Conservation (phyloP, 129 eudicot genomes). For the Artemisia argyi region DNA sequence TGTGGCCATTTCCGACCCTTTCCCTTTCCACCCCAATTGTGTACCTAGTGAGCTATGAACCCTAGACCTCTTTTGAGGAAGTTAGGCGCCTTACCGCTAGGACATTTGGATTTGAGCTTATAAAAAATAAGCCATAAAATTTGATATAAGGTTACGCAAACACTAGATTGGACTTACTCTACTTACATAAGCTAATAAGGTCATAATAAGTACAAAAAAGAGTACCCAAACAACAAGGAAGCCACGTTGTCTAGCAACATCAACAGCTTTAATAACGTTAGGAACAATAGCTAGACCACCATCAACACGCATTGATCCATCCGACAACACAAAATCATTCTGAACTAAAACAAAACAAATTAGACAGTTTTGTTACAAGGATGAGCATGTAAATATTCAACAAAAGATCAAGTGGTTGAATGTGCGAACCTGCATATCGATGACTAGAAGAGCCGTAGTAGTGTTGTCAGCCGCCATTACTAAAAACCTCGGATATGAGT, state of each 20-base stretch:
- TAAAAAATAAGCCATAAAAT: too few relatives aligned
- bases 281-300: conserved; percentile 76
- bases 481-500: not conserved
- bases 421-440: conserved; percentile 78
- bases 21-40: too few relatives aligned
- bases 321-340: conserved; percentile 76
- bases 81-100: too few relatives aligned
- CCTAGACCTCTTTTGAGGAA: too few relatives aligned
- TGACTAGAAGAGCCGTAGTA: conserved; percentile 71
- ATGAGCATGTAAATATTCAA: not conserved
- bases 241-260: conserved; percentile 66
- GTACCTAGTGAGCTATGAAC: too few relatives aligned
- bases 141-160: too few relatives aligned
- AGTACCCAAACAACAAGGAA: conserved; percentile 79
- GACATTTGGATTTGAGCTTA: too few relatives aligned
- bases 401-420: not conserved
- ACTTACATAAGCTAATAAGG: not conserved
- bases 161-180: too few relatives aligned
- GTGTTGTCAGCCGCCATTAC: conserved; percentile 35
- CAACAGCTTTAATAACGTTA: conserved; percentile 75
- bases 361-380: too few relatives aligned
- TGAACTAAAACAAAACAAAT: conserved; percentile 17
- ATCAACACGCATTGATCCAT: conserved; percentile 47
- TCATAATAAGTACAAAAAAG: not conserved
- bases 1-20: too few relatives aligned